Evolutionary conservation across 129 eudicot genomes (phyloP).

Genomic region (Tagetes erecta): DNA sequence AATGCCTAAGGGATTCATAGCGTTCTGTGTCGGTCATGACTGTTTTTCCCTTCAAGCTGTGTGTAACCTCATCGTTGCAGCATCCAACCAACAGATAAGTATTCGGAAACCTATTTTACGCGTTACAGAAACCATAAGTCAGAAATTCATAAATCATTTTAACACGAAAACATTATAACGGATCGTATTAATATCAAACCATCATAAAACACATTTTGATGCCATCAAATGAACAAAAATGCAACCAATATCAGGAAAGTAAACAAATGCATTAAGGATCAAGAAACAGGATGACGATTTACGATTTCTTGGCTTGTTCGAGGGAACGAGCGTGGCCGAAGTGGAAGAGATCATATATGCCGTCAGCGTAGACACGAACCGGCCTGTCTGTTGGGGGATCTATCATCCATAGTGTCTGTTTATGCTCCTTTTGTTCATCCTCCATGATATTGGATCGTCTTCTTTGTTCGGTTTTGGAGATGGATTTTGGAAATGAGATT

Average conservation of each 20-base stretch:
- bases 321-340: slow-evolving; percentile 60
- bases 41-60: slow-evolving; percentile 76
- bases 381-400: slow-evolving; percentile 55
- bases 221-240: neutral
- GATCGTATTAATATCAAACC: neutral
- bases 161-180: no score
- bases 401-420: slow-evolving; percentile 38
- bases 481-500: slow-evolving; percentile 22
- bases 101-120: slow-evolving; percentile 59
- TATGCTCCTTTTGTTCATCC: slow-evolving; percentile 29
- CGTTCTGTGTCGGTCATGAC: slow-evolving; percentile 81
- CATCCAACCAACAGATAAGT: slow-evolving; percentile 78
- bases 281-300: neutral
- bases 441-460: slow-evolving; percentile 28
- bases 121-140: slow-evolving; percentile 12
- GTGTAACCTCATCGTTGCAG: slow-evolving; percentile 77
- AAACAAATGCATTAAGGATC: neutral
- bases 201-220: neutral
- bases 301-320: slow-evolving; percentile 59
- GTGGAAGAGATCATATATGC: slow-evolving; percentile 56
- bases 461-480: slow-evolving; percentile 2
- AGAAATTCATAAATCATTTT: neutral
- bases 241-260: neutral
- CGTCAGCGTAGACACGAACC: slow-evolving; percentile 59
- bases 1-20: slow-evolving; percentile 83